phyloP scores from a whole-genome alignment of 1,139 yeast genomes.

The Saccharomyces hybrid region DNA sequence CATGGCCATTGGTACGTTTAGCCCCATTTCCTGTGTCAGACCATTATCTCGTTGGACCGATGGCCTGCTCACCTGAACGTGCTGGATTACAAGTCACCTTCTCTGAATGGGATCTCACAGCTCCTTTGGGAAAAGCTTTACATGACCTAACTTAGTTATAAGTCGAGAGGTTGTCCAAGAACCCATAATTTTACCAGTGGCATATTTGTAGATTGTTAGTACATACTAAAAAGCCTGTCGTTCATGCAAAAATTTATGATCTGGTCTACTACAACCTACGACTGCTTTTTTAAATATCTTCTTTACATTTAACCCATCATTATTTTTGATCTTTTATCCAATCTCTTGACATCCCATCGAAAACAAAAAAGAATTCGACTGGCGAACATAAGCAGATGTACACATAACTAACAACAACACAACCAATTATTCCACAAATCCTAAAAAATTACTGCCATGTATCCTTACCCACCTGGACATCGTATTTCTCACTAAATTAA shows the following conservation, averaged over 20 bases:
- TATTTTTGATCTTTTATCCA: background rate
- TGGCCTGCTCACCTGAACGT: constrained; percentile 7
- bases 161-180: background rate
- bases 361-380: background rate
- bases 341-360: background rate
- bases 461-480: background rate
- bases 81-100: constrained; percentile 4
- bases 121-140: constrained; percentile 3
- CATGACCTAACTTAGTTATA: constrained; percentile 2
- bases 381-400: no score
- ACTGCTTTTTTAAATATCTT: no score
- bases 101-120: constrained; percentile 3
- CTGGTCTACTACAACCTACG: background rate
- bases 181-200: background rate
- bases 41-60: constrained; percentile 6
- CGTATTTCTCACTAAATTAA: background rate
- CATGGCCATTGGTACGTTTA: constrained; percentile 6
- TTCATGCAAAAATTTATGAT: background rate
- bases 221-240: background rate
- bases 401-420: no score
- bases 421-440: background rate
- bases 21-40: constrained; percentile 5
- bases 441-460: background rate
- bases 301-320: background rate
- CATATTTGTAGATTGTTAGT: background rate